Base-by-base conservation (phyloP, 2,329 filamentous ascomycete species). In the Penicillium sp. region DNA sequence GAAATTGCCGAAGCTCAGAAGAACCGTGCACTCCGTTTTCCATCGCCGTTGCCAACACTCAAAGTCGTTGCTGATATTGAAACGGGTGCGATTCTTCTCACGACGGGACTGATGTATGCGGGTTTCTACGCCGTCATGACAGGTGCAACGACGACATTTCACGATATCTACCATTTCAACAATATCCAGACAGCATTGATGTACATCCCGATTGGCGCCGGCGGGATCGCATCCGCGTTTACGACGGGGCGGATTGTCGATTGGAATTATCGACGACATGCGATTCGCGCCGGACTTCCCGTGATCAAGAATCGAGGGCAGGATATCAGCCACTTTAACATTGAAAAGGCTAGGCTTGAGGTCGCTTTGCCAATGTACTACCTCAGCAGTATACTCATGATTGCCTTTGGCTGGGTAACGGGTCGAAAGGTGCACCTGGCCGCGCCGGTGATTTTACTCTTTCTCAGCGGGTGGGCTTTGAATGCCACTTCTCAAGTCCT, bases 191-290 rank as follows among this genome's bases (percentile, higher is more conserved):
- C 73, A 27, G 64, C 59, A 3, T 51, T 70, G 3, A 50, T 53
- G 44, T 60, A 57, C 23, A 44, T 70, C 54, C 22, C 54, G 44
- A 62, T 39, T 37, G 56, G 55, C 3, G 37, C 37, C 9, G 54
- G 56, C 3, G 45, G 45, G 0, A 34, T 50, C 7, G 11, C 48
- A 17, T 47, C 53, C n/a, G 42, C 52, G 4, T 47, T 56, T 15
- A 42, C 66, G 11, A 62, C 58, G 22, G 82, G 85, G 4, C 69
- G 70, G 2, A 48, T 78, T 6, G 71, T 85, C 22, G 82, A 85
- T 59, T 80, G 76, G 71, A 87, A 89, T 60, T 92, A 84, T 59
- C 72, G 78, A 5, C 75, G 82, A 26, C 73, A 80, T 31, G 83
- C 84, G 1, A 70, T 67, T 32, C 71, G 72, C 20, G 66, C 81